Conservation (phyloP, 2,329 filamentous ascomycete species). For the Cordyceps tenuipes region DNA sequence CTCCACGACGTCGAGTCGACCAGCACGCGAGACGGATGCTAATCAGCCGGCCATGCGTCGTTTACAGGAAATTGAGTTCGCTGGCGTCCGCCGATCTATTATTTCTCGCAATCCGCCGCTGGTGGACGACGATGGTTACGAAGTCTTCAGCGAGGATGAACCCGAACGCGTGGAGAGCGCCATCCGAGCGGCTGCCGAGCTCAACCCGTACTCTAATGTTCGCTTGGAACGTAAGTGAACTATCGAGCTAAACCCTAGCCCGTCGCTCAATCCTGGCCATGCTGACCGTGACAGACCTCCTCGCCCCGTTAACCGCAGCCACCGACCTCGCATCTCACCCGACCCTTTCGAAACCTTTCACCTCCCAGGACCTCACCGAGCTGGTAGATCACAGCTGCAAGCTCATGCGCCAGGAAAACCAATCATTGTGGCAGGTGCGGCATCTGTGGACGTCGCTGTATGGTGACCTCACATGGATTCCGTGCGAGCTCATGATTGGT, state of each 20-base stretch:
- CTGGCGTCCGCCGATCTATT: slow-evolving; percentile 63
- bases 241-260: too few species aligned
- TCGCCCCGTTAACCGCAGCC: slow-evolving; percentile 66
- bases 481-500: slow-evolving; percentile 49
- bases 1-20: not conserved
- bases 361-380: slow-evolving; percentile 62
- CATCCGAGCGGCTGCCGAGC: slow-evolving; percentile 53
- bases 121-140: slow-evolving; percentile 70
- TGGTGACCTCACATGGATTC: slow-evolving; percentile 64
- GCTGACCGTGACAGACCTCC: slow-evolving; percentile 47
- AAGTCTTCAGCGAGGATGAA: slow-evolving; percentile 65
- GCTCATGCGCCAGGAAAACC: slow-evolving; percentile 68
- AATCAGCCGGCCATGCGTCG: not conserved
- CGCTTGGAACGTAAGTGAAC: slow-evolving; percentile 56
- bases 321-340: slow-evolving; percentile 69
- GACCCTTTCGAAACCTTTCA: slow-evolving; percentile 66
- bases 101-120: slow-evolving; percentile 65
- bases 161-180: slow-evolving; percentile 55
- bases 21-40: not conserved
- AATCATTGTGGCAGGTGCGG: slow-evolving; percentile 65
- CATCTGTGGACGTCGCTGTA: slow-evolving; percentile 64
- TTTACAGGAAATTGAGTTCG: slow-evolving; percentile 60
- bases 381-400: slow-evolving; percentile 60
- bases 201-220: slow-evolving; percentile 67
- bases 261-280: not conserved